Conservation (phyloP, 2,329 filamentous ascomycete genomes). For the Penicillium sp. region DNA sequence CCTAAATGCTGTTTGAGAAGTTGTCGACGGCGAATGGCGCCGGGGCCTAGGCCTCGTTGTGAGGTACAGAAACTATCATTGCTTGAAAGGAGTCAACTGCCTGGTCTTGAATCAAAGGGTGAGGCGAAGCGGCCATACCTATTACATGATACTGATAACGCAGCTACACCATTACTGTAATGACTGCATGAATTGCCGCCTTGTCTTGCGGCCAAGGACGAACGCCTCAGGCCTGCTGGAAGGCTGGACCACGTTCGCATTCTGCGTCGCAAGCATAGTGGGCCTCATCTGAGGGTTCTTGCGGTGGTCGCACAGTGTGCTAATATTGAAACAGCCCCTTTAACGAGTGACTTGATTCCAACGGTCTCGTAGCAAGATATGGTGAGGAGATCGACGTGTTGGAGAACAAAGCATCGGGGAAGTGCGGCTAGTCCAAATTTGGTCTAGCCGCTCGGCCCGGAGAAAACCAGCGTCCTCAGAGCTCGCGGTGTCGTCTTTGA, state of each 20-base stretch:
- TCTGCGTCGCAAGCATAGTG: constrained; percentile 22
- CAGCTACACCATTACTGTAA: neutral
- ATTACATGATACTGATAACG: neutral
- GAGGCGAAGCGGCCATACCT: neutral
- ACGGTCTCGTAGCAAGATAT: neutral
- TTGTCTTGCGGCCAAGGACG: constrained; percentile 6
- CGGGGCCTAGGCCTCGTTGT: neutral
- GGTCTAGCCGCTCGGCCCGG: constrained; percentile 10
- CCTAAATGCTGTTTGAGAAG: neutral
- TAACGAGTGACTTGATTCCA: neutral
- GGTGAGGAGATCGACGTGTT: neutral
- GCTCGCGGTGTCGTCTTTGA: constrained; percentile 11
- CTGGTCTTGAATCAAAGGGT: neutral
- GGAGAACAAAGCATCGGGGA: neutral
- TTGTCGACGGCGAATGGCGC: neutral
- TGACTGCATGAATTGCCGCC: neutral
- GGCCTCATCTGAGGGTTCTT: neutral
- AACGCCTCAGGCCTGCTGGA: constrained; percentile 20
- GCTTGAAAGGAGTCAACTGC: neutral
- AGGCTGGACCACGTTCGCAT: constrained; percentile 22
- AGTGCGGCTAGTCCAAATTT: constrained; percentile 7
- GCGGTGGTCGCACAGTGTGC: neutral
- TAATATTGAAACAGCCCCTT: neutral
- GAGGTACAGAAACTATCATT: neutral
- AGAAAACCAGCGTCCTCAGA: constrained; percentile 15